These are phyloP conservation scores for Hypoxylon sp. DNA, from an alignment of 2,329 filamentous ascomycete genomes.

Conservation along the genomic window DNA sequence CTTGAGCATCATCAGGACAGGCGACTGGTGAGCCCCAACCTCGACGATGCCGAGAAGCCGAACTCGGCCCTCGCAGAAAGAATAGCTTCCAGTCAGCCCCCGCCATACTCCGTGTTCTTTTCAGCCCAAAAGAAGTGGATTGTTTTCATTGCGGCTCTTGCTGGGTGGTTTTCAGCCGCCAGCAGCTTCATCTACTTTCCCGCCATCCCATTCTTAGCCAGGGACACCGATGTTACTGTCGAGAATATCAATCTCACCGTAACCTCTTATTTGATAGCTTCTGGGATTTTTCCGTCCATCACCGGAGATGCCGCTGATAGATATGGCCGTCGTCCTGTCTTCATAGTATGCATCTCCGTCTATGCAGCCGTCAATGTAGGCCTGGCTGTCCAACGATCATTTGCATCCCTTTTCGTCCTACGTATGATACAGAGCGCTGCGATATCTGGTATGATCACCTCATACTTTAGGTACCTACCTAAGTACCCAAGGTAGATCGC, in stretches of 20 bases:
- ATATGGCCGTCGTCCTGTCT: conserved; percentile 17
- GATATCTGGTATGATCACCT: conserved; percentile 7
- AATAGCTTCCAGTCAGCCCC: not conserved
- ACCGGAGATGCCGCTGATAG: conserved; percentile 17
- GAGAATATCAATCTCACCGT: conserved; percentile 21
- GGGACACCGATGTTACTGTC: conserved; percentile 2
- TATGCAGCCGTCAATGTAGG: conserved; percentile 8
- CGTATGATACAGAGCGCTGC: conserved; percentile 20
- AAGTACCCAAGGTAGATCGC: not conserved
- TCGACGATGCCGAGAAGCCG: conserved; percentile 11
- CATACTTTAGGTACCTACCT: no score
- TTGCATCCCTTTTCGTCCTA: conserved; percentile 8
- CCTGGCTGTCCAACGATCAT: conserved; percentile 6
- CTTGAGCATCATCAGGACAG: not conserved
- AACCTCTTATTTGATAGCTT: conserved; percentile 14
- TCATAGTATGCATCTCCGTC: conserved; percentile 1
- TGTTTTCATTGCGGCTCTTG: conserved; percentile 17
- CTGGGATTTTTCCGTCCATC: conserved; percentile 11
- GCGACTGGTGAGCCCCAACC: no score
- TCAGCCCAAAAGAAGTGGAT: conserved; percentile 15
- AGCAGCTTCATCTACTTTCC: conserved; percentile 20
- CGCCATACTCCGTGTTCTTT: conserved; percentile 14
- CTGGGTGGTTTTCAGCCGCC: conserved; percentile 14
- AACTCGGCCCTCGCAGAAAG: not conserved
- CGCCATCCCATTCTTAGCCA: conserved; percentile 16